Evolutionary conservation across 225 moss, liverwort and hornwort genomes (phyloP), one percentile per base, ranked within the genome.

Genomic region (Pseudisothecium myosuroides): DNA sequence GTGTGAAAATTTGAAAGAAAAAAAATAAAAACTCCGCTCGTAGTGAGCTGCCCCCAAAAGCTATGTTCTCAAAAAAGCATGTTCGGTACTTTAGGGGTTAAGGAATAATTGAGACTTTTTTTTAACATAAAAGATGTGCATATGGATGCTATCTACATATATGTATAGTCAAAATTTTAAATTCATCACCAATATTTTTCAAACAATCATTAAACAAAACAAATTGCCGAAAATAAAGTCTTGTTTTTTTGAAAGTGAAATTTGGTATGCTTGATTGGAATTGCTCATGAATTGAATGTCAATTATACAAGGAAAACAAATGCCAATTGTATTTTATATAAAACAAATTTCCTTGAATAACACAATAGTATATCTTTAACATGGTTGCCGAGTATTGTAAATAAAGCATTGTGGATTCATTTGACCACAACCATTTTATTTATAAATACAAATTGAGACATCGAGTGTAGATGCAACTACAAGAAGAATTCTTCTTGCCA

Each of bases 321-420:
- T 11, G 4, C 7, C 7, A 19, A 31, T 49, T 75, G 31, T 19
- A 31, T 22, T 67, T 11, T n/a, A n/a, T 21, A n/a, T n/a, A 3
- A 11, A 52, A 2, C 20, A 36, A 54, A 34, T 6, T 9, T 77
- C 1, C 4, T 15, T 10, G 2, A 55, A 10, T 24, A 2, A 1
- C 6, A 36, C 3, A 76, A 12, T 24, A 14, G 3, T 0, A 0
- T 24, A 3, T 24, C 10, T 0, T 0, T 22, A 23, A 5, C 0
- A 36, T 14, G 1, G 5, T 52, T 34, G 0, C 3, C 0, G 0
- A 0, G 0, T 22, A 21, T 0, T 24, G 0, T 9, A 37, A 19
- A 24, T 4, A 27, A 78, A 11, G n/a, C n/a, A n/a, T 11, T 15
- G 1, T 26, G 1, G 2, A n/a, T 26, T 50, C 9, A 78, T 56